A percentile compares a stretch with the other conserved stretches of the same genome.
phyloP scores from a whole-genome alignment of 352 stramenopile genomes.

The Globisporangium nunn region DNA sequence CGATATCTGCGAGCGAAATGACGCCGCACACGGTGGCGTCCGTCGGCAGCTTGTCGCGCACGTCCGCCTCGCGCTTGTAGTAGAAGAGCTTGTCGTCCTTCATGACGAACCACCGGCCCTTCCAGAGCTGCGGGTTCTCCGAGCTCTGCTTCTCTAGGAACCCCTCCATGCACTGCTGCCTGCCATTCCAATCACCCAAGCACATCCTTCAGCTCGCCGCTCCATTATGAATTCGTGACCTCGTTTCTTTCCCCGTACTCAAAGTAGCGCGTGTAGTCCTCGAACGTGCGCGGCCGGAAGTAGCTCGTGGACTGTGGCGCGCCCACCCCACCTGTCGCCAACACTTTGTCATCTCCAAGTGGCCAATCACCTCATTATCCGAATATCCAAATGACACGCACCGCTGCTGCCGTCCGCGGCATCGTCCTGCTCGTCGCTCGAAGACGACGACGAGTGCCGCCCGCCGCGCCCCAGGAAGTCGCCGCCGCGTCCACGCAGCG shows the following conservation, averaged over 20 bases:
- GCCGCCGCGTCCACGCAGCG: slow-evolving; percentile 2
- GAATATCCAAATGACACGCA: slow-evolving; percentile 1
- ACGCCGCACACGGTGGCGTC: slow-evolving; percentile 59
- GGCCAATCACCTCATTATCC: too few relatives aligned
- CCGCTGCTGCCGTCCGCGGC: neutral
- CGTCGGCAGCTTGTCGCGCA: slow-evolving; percentile 44
- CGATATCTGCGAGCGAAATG: slow-evolving; percentile 77
- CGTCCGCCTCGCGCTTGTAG: slow-evolving; percentile 58
- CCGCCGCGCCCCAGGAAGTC: slow-evolving; percentile 13
- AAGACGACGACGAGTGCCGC: slow-evolving; percentile 16
- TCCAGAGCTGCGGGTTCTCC: slow-evolving; percentile 63
- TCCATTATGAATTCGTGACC: too few relatives aligned
- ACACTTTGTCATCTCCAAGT: neutral
- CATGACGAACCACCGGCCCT: slow-evolving; percentile 84
- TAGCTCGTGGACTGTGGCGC: slow-evolving; percentile 49
- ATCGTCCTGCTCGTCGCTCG: slow-evolving; percentile 12
- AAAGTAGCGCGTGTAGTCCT: slow-evolving; percentile 55
- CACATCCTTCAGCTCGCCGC: neutral
- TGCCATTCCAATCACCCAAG: slow-evolving; percentile 6
- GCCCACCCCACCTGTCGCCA: slow-evolving; percentile 1
- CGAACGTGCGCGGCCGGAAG: slow-evolving; percentile 52
- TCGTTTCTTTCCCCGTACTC: slow-evolving; percentile 22
- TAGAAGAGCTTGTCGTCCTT: slow-evolving; percentile 80
- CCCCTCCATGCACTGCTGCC: slow-evolving; percentile 66
- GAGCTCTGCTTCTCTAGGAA: slow-evolving; percentile 81